Conservation (phyloP, 345 rosid species). For the Erysimum cheiranthoides region DNA sequence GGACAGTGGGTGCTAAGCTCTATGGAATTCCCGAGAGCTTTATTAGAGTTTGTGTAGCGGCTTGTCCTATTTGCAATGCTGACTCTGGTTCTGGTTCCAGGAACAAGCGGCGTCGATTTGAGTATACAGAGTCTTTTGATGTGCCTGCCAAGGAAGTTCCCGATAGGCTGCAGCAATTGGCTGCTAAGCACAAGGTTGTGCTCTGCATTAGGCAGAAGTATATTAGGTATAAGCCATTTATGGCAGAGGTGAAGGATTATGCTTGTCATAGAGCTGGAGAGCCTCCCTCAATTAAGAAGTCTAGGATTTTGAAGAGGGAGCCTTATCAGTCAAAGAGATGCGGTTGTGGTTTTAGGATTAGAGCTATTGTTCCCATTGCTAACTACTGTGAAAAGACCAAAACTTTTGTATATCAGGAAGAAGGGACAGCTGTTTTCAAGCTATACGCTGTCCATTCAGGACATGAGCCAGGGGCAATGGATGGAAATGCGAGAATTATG, state of each 20-base stretch:
- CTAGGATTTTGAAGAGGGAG: constrained; percentile 93
- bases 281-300: constrained; percentile 74
- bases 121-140: constrained; percentile 94
- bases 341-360: constrained; percentile 94
- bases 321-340: constrained; percentile 97
- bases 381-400: constrained; percentile 96
- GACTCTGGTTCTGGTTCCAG: constrained; percentile 76
- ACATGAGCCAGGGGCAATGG: constrained; percentile 97
- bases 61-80: constrained; percentile 81
- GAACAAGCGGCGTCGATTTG: constrained; percentile 84
- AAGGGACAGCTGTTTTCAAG: constrained; percentile 92
- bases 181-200: constrained; percentile 95
- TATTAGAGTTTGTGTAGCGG: constrained; percentile 95
- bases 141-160: constrained; percentile 98
- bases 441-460: constrained; percentile 96
- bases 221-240: constrained; percentile 93
- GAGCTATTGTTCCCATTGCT: constrained; percentile 95
- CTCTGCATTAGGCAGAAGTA: constrained; percentile 98
- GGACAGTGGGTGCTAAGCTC: constrained; percentile 97
- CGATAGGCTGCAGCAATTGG: constrained; percentile 80
- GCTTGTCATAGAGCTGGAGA: constrained; percentile 99
- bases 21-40: constrained; percentile 98
- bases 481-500: constrained; percentile 98
- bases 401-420: constrained; percentile 93
- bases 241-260: constrained; percentile 99